phyloP scores from a whole-genome alignment of 352 stramenopile genomes.

The Globisporangium paroecandrum region DNA sequence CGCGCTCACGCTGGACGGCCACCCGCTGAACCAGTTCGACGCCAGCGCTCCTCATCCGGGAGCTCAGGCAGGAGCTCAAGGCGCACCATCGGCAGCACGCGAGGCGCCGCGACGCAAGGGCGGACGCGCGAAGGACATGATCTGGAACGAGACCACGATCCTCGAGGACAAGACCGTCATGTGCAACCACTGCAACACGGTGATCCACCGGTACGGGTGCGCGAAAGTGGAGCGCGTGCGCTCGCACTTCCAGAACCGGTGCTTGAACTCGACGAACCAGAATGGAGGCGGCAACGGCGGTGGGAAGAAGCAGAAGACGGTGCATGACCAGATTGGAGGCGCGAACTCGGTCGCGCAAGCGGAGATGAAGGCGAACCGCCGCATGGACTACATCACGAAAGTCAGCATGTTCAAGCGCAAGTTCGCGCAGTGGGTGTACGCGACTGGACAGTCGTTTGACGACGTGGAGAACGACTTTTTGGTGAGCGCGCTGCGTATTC shows the following conservation, averaged over 20 bases:
- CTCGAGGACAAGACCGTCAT: constrained; percentile 52
- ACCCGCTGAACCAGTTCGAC: constrained; percentile 13
- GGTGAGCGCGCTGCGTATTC: constrained; percentile 33
- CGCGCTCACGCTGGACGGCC: constrained; percentile 6
- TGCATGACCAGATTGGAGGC: background rate
- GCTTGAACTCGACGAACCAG: constrained; percentile 17
- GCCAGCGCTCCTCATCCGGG: background rate
- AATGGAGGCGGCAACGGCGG: constrained; percentile 16
- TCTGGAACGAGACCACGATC: constrained; percentile 62
- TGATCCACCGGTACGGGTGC: constrained; percentile 68
- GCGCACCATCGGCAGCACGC: background rate
- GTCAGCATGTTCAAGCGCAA: constrained; percentile 58
- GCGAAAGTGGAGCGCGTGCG: constrained; percentile 73
- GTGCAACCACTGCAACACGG: constrained; percentile 61
- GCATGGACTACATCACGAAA: constrained; percentile 41
- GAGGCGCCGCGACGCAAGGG: constrained; percentile 34
- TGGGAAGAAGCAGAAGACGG: constrained; percentile 5
- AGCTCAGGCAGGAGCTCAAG: background rate
- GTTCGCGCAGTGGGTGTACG: constrained; percentile 63
- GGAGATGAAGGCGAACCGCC: background rate
- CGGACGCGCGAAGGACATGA: constrained; percentile 46
- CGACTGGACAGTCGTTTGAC: constrained; percentile 49
- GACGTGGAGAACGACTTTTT: constrained; percentile 43
- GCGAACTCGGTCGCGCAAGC: background rate
- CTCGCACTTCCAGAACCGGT: constrained; percentile 66